phyloP scores from a whole-genome alignment of 2,329 filamentous ascomycete genomes.

The Davidsoniella virescens region DNA sequence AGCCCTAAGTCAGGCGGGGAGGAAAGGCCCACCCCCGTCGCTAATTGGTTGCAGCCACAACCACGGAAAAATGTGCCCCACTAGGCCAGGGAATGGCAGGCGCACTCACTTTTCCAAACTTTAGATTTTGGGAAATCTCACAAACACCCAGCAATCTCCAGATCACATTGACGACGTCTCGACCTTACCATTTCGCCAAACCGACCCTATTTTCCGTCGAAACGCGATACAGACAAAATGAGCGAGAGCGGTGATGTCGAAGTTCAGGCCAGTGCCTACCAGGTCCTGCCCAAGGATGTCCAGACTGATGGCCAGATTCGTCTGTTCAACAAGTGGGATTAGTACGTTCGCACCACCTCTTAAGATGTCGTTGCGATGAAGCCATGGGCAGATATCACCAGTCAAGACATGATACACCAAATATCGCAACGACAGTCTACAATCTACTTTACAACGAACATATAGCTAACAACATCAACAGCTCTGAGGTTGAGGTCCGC shows the following conservation, averaged over 20 bases:
- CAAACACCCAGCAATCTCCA: constrained; percentile 12
- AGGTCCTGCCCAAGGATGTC: constrained; percentile 86
- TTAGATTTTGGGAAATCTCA: constrained; percentile 14
- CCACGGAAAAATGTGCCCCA: constrained; percentile 23
- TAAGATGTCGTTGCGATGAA: constrained; percentile 5
- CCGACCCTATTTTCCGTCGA: constrained; percentile 16
- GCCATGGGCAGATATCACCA: no score
- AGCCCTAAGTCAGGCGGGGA: constrained; percentile 25
- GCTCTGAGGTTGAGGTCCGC: constrained; percentile 85
- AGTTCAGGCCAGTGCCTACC: constrained; percentile 62
- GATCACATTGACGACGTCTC: constrained; percentile 13
- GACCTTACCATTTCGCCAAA: constrained; percentile 21
- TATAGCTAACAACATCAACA: constrained; percentile 9
- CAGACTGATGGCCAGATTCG: constrained; percentile 83
- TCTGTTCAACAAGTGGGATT: constrained; percentile 95
- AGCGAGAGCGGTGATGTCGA: constrained; percentile 92
- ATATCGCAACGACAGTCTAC: neutral
- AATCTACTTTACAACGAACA: neutral
- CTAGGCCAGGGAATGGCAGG: constrained; percentile 10
- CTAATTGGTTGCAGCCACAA: constrained; percentile 24
- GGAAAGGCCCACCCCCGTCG: constrained; percentile 17
- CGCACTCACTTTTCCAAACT: constrained; percentile 14
- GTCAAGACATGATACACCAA: neutral
- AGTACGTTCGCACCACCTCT: constrained; percentile 23
- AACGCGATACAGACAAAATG: constrained; percentile 39